Base-by-base conservation (phyloP, 2,329 filamentous ascomycete species). In the Cladosporium oxysporum region DNA sequence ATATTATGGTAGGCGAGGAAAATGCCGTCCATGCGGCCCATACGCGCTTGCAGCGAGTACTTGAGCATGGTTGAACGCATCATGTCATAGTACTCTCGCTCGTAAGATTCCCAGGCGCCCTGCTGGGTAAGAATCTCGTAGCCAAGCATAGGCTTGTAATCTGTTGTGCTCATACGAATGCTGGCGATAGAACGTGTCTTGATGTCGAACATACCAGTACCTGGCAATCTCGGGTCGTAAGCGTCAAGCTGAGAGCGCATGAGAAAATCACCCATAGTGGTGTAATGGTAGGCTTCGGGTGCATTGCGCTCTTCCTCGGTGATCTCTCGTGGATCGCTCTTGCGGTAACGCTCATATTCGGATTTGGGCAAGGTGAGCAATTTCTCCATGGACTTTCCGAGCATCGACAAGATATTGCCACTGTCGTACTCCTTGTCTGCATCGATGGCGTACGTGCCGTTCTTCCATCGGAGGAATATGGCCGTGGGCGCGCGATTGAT, bases 11-110 rank as follows among this genome's bases (percentile, higher is more conserved):
- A 99, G 2, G 95, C 95, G 26, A 98, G 91, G 75, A 98, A 99
- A 59, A 98, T 97, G 63, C 95, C 95, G 75, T 99, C 94, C 96
- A 99, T 99, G 59, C 93, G 89, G 21, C 96, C 95, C 87, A 99
- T 96, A 53, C 95, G 91, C 31, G 94, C 96, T 79, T 99, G 95
- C 33, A 99, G 83, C 11, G 93, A 97, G 78, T 99, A 99, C 75
- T 99, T 99, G 64, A 99, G 82, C 80, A 99, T 94, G 0, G 94
- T 95, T 1, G 93, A 87, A 62, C 96, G 87, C 67, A 96, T 94
- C 93, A 99, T 96, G 78, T 99, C 95, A 76, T 90, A 96, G 77
- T 95, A 97, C 74, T 99, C 96, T 66, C 93, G 88, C 79, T 99
- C 95, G 76, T 90, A 99, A 0, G 94, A 98, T 76, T 96, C 90